Percentiles rank a stretch among this genome's conserved stretches.
phyloP scores from a whole-genome alignment of 306 rosid genomes.

The Purshia tridentata region DNA sequence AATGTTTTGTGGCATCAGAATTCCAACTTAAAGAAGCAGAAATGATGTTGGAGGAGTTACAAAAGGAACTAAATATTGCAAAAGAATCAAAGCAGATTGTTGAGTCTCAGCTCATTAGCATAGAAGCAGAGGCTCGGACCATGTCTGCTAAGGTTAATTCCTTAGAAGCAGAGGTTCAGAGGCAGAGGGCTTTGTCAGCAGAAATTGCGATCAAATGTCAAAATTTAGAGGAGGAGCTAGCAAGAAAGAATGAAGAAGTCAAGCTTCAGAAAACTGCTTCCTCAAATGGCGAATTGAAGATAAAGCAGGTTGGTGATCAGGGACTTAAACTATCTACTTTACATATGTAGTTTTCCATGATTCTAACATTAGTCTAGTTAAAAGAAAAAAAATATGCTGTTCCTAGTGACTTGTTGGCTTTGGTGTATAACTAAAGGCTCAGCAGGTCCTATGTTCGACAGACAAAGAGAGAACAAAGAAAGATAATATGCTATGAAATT shows the following conservation, averaged over 20 bases:
- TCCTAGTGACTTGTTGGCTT: too few species aligned
- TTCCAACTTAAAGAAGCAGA: conserved; percentile 55
- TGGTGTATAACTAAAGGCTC: too few species aligned
- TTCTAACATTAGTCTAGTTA: conserved; percentile 11
- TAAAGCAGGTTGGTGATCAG: conserved; percentile 68
- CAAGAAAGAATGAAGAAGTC: conserved; percentile 55
- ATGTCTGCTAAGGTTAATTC: conserved; percentile 51
- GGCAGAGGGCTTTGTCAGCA: conserved; percentile 50
- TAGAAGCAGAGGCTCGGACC: conserved; percentile 60
- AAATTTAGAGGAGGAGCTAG: conserved; percentile 57
- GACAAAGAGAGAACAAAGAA: too few species aligned
- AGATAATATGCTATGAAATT: background rate
- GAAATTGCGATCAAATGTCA: conserved; percentile 50
- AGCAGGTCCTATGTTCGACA: too few species aligned
- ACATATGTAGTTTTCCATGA: background rate
- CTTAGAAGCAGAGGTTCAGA: conserved; percentile 58
- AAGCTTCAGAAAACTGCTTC: conserved; percentile 39
- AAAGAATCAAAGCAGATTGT: conserved; percentile 54
- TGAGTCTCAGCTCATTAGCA: conserved; percentile 59
- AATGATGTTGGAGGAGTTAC: conserved; percentile 58
- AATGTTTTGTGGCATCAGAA: conserved; percentile 50
- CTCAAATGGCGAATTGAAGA: conserved; percentile 55
- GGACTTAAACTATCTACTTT: conserved; percentile 13
- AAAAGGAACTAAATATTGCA: conserved; percentile 48
- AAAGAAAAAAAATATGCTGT: background rate